Evolutionary conservation across 805 yeast species (phyloP).

Genomic region (Yarrowia deformans): DNA sequence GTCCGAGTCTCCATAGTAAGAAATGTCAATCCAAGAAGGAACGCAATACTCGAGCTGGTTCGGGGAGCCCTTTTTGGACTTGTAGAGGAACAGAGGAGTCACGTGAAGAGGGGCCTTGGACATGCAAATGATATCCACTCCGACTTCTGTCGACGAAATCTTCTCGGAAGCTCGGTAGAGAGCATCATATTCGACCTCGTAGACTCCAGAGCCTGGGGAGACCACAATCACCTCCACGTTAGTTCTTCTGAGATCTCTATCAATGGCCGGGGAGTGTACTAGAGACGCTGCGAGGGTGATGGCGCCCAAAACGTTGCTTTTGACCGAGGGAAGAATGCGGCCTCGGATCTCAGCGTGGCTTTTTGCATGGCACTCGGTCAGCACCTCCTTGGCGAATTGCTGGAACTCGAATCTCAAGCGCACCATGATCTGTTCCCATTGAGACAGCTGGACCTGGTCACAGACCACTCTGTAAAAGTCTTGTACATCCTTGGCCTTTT

Average conservation of each 20-base stretch:
- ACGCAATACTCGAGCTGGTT: slow-evolving; percentile 63
- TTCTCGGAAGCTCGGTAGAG: slow-evolving; percentile 77
- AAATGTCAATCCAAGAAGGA: slow-evolving; percentile 95
- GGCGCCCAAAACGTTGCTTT: slow-evolving; percentile 89
- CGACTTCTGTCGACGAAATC: slow-evolving; percentile 78
- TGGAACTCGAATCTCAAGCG: slow-evolving; percentile 84
- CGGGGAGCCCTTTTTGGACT: slow-evolving; percentile 40
- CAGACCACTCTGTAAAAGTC: slow-evolving; percentile 94
- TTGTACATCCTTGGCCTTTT: slow-evolving; percentile 66
- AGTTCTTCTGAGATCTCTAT: slow-evolving; percentile 86
- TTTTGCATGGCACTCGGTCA: slow-evolving; percentile 55
- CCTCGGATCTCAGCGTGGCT: slow-evolving; percentile 60
- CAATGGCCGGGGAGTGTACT: slow-evolving; percentile 76
- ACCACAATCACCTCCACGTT: slow-evolving; percentile 87
- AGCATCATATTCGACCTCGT: slow-evolving; percentile 85
- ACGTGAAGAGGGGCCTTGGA: slow-evolving; percentile 92
- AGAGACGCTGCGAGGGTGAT: slow-evolving; percentile 82
- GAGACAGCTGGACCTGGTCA: slow-evolving; percentile 85
- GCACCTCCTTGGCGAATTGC: slow-evolving; percentile 75
- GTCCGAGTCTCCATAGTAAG: slow-evolving; percentile 77
- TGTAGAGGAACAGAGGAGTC: slow-evolving; percentile 83
- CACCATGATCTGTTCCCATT: slow-evolving; percentile 94
- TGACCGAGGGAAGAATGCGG: slow-evolving; percentile 79
- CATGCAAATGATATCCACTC: slow-evolving; percentile 86
- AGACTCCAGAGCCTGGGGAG: slow-evolving; percentile 92